A percentile compares a stretch with the other conserved stretches of the same genome.
phyloP scores from a whole-genome alignment of 1,284 basidiomycete genomes.

The Apiotrichum akiyoshidainum region DNA sequence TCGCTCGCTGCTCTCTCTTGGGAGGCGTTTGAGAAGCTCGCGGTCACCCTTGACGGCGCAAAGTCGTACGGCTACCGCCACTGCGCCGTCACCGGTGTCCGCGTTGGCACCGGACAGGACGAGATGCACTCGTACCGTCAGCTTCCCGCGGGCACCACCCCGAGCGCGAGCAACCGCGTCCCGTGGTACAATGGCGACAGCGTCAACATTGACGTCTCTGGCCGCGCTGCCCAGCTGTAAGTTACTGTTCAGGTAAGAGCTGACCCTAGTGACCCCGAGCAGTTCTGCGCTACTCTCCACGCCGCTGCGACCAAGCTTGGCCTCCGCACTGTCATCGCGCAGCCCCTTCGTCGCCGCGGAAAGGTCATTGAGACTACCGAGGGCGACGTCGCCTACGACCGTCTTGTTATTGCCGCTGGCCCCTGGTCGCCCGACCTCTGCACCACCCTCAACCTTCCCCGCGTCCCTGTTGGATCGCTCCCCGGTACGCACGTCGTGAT shows the following conservation, averaged over 20 bases:
- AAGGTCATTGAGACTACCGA: slow-evolving; percentile 6
- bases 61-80: slow-evolving; percentile 65
- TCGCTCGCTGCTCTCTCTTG: slow-evolving; percentile 69
- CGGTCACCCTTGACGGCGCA: slow-evolving; percentile 64
- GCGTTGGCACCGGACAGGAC: slow-evolving; percentile 10
- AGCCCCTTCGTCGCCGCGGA: slow-evolving; percentile 7
- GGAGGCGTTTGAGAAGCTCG: slow-evolving; percentile 69
- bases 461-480: slow-evolving; percentile 8
- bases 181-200: slow-evolving; percentile 16
- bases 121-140: slow-evolving; percentile 19
- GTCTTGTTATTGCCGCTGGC: slow-evolving; percentile 15
- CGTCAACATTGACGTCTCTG: slow-evolving; percentile 6
- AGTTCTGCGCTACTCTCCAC: slow-evolving; percentile 12
- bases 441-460: slow-evolving; percentile 9
- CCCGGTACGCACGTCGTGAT: slow-evolving; percentile 14
- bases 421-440: slow-evolving; percentile 18
- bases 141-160: not conserved
- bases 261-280: slow-evolving; percentile 7
- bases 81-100: slow-evolving; percentile 11
- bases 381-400: slow-evolving; percentile 11
- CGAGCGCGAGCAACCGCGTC: not conserved
- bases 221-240: slow-evolving; percentile 12
- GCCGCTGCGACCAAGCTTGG: slow-evolving; percentile 10
- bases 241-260: not conserved
- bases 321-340: slow-evolving; percentile 13